These are phyloP conservation scores for Colletotrichum spinosum DNA, from an alignment of 2,329 filamentous ascomycete genomes.

Conservation along the genomic window DNA sequence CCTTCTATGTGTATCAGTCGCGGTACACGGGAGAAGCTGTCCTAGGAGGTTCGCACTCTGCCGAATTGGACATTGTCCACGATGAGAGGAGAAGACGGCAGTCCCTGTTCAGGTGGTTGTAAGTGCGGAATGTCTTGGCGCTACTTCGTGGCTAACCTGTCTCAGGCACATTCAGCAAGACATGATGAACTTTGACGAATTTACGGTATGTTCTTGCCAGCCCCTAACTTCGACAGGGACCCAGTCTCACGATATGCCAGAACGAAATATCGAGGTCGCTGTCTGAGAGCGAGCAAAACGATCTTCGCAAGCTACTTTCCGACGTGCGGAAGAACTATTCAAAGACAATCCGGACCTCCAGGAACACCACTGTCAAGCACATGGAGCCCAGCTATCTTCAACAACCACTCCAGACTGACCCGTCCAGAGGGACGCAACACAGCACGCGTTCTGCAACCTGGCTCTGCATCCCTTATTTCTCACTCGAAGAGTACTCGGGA, in stretches of 20 bases:
- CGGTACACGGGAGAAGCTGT: conserved; percentile 53
- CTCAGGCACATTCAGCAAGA: conserved; percentile 52
- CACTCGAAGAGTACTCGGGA: conserved; percentile 56
- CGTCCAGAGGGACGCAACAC: conserved; percentile 36
- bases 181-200: conserved; percentile 55
- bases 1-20: conserved; percentile 46
- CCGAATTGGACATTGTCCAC: conserved; percentile 49
- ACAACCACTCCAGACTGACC: conserved; percentile 44
- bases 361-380: conserved; percentile 52
- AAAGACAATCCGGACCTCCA: conserved; percentile 51
- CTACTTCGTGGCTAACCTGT: conserved; percentile 33
- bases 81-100: conserved; percentile 46
- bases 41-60: conserved; percentile 49
- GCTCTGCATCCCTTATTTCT: conserved; percentile 62
- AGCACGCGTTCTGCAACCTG: conserved; percentile 47
- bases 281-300: conserved; percentile 45
- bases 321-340: conserved; percentile 51
- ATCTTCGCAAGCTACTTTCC: conserved; percentile 50
- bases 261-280: conserved; percentile 46
- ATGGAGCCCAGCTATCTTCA: conserved; percentile 56
- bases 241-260: conserved; percentile 41
- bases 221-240: no score
- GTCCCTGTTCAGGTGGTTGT: conserved; percentile 57
- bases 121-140: conserved; percentile 14
- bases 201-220: conserved; percentile 47